These are phyloP conservation scores for Ophiognomonia clavigignenti-juglandacearum DNA, from an alignment of 2,329 filamentous ascomycete species.

Conservation along the genomic window DNA sequence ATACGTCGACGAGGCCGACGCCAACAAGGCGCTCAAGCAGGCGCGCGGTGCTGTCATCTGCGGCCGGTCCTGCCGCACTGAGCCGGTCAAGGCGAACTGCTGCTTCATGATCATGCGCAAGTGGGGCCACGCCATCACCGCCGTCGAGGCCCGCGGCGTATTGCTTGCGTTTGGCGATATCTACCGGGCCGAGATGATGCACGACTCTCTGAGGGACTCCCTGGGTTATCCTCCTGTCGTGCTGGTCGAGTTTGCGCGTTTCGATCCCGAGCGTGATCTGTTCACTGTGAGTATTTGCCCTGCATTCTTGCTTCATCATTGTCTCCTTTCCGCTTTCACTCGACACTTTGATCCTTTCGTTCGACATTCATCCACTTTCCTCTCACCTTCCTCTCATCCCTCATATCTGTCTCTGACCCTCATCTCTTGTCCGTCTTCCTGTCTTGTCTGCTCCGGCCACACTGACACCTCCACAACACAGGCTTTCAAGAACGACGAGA, in stretches of 20 bases:
- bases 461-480: slow-evolving; percentile 8
- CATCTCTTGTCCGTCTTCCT: background rate
- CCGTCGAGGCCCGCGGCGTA: slow-evolving; percentile 39
- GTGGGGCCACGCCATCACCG: slow-evolving; percentile 30
- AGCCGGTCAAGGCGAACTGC: slow-evolving; percentile 61
- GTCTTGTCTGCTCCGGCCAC: background rate
- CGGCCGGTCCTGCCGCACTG: slow-evolving; percentile 54
- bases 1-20: slow-evolving; percentile 49
- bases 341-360: background rate
- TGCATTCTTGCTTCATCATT: background rate
- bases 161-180: slow-evolving; percentile 41
- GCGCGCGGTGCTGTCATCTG: slow-evolving; percentile 46
- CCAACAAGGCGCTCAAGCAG: too few relatives aligned
- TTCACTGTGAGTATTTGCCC: slow-evolving; percentile 37
- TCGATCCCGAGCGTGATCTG: slow-evolving; percentile 46
- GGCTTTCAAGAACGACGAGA: slow-evolving; percentile 29
- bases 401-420: too few relatives aligned
- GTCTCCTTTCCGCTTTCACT: background rate
- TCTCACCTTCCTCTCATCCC: background rate
- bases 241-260: slow-evolving; percentile 45
- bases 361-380: too few relatives aligned
- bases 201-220: slow-evolving; percentile 25
- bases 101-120: slow-evolving; percentile 42
- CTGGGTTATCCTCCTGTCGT: slow-evolving; percentile 34
- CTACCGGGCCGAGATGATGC: slow-evolving; percentile 31